Percentiles rank a stretch among this genome's conserved stretches.
Evolutionary conservation across 1,284 basidiomycete genomes (phyloP).

Genomic region (Pulveroboletus ridleyi): DNA sequence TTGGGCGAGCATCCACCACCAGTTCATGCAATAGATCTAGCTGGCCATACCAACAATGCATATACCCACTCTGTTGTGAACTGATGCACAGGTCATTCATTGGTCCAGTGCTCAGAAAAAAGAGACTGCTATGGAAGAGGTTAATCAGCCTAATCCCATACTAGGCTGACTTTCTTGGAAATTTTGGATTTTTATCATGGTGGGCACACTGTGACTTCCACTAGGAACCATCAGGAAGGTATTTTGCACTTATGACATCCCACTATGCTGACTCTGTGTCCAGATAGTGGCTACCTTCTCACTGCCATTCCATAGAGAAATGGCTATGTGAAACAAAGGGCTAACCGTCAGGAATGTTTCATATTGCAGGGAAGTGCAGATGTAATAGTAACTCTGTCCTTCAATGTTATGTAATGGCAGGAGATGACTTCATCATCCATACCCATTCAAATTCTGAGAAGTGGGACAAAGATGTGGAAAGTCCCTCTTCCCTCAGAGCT

Average conservation of each 20-base stretch:
- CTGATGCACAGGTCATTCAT: neutral
- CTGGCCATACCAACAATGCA: no score
- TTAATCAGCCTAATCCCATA: conserved; percentile 23
- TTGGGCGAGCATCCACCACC: no score
- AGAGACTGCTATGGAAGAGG: conserved; percentile 14
- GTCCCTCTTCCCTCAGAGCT: conserved; percentile 23
- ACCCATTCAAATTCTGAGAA: conserved; percentile 22
- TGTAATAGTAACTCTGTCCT: conserved; percentile 31
- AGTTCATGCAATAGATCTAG: no score
- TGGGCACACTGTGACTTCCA: conserved; percentile 19
- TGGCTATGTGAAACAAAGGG: conserved; percentile 4
- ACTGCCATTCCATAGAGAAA: neutral
- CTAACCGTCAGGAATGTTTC: neutral
- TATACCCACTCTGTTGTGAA: neutral
- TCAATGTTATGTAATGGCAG: conserved; percentile 33
- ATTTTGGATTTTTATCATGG: conserved; percentile 27
- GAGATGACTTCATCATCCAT: conserved; percentile 14
- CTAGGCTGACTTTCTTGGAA: conserved; percentile 18
- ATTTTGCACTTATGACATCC: no score
- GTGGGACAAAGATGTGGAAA: conserved; percentile 27
- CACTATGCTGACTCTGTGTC: neutral
- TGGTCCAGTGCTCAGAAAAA: neutral
- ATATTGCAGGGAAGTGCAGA: conserved; percentile 16
- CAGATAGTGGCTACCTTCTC: neutral
- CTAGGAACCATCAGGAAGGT: conserved; percentile 28